A percentile compares a stretch with the other conserved stretches of the same genome.
Evolutionary conservation across 2,329 filamentous ascomycete genomes (phyloP).

Genomic region (Colletotrichum sp.): DNA sequence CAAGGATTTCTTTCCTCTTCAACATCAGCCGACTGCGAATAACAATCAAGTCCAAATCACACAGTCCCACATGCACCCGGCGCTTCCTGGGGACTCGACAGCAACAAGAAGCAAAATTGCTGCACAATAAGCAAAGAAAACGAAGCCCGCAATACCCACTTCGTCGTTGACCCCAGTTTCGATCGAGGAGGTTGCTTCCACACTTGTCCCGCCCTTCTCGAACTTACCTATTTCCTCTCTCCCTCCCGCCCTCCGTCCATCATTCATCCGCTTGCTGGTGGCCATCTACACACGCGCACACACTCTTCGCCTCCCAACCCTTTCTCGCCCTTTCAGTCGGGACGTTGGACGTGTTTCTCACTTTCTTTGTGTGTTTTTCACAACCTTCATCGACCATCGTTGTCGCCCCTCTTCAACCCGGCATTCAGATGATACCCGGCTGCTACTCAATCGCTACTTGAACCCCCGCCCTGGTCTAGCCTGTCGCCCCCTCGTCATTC

Average conservation of each 20-base stretch:
- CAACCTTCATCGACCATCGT: not conserved
- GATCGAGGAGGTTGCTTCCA: not conserved
- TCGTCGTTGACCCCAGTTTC: not conserved
- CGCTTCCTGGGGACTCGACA: not conserved
- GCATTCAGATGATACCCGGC: not conserved
- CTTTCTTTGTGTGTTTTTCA: not conserved
- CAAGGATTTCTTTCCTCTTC: not conserved
- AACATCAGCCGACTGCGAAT: conserved; percentile 7
- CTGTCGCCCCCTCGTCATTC: conserved; percentile 18
- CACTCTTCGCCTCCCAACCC: not conserved
- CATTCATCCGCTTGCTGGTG: not conserved
- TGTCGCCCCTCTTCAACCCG: not conserved
- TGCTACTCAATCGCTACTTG: not conserved
- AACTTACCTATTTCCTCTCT: not conserved
- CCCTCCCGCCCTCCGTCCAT: not conserved
- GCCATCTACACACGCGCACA: not conserved
- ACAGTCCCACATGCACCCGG: conserved; percentile 6
- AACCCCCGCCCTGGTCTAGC: not conserved
- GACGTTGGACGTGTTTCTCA: not conserved
- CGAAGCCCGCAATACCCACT: not conserved
- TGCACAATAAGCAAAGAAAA: not conserved
- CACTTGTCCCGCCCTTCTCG: not conserved
- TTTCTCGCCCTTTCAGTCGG: not conserved
- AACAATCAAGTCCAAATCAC: not conserved
- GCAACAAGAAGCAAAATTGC: not conserved